Percentiles rank a stretch among this genome's conserved stretches.
These are phyloP conservation scores for Flaveria trinervia DNA, from an alignment of 129 eudicot genomes.

Conservation along the genomic window DNA sequence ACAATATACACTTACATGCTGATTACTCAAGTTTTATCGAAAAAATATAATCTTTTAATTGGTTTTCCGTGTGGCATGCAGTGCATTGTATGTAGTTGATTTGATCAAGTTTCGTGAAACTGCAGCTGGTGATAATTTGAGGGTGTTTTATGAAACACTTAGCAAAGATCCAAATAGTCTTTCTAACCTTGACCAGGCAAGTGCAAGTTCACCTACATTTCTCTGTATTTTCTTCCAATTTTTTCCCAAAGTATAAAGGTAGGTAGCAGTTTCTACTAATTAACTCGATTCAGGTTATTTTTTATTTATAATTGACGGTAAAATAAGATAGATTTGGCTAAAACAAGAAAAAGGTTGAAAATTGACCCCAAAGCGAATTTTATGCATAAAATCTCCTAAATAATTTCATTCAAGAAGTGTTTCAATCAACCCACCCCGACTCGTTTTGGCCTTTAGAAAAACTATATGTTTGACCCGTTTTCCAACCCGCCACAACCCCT, in stretches of 20 bases:
- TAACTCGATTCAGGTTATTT: neutral
- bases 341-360: neutral
- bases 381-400: neutral
- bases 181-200: conserved; percentile 93
- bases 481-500: neutral
- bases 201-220: conserved; percentile 21
- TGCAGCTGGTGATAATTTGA: conserved; percentile 93
- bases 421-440: neutral
- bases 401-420: neutral
- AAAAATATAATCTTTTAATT: neutral
- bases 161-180: conserved; percentile 99
- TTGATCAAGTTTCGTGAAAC: conserved; percentile 86
- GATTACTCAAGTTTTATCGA: no score
- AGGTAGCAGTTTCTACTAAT: neutral
- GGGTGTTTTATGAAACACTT: conserved; percentile 88
- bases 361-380: neutral
- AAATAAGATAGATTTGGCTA: neutral
- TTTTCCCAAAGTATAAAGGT: neutral
- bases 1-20: neutral
- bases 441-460: neutral
- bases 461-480: neutral
- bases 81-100: conserved; percentile 96
- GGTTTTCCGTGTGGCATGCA: conserved; percentile 33
- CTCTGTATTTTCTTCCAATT: neutral
- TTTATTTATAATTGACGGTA: neutral